Percentiles rank a stretch among this genome's conserved stretches.
These are phyloP conservation scores for Globisporangium echinulatum DNA, from an alignment of 352 stramenopile genomes.

Conservation along the genomic window DNA sequence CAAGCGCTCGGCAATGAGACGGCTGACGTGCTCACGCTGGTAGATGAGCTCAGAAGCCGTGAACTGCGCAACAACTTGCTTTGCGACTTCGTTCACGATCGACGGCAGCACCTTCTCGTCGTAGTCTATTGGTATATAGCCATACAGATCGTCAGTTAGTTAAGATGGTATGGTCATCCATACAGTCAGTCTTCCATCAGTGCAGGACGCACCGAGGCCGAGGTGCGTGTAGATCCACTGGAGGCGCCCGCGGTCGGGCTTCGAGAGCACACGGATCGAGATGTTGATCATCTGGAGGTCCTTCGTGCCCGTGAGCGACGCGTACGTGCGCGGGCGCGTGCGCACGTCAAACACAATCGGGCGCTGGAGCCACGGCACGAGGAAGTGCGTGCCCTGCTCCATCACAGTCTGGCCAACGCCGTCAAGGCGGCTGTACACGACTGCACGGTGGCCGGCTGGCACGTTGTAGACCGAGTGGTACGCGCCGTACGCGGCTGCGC, in stretches of 20 bases:
- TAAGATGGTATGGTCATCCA: neutral
- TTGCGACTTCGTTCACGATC: conserved; percentile 99
- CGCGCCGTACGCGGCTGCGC: conserved; percentile 57
- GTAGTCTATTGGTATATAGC: conserved; percentile 78
- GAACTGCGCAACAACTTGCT: conserved; percentile 98
- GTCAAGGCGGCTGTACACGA: conserved; percentile 88
- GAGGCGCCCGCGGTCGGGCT: conserved; percentile 90
- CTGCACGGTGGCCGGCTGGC: conserved; percentile 79
- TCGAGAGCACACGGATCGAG: conserved; percentile 97
- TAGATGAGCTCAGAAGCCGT: conserved; percentile 99
- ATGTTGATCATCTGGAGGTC: conserved; percentile 99
- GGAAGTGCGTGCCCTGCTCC: conserved; percentile 94
- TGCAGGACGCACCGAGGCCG: conserved; percentile 63
- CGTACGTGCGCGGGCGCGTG: conserved; percentile 91
- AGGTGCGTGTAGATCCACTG: conserved; percentile 97
- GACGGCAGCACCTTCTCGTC: conserved; percentile 97
- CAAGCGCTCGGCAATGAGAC: conserved; percentile 92
- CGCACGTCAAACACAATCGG: conserved; percentile 94
- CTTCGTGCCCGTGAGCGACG: conserved; percentile 90
- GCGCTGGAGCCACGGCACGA: conserved; percentile 97
- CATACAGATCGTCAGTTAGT: neutral
- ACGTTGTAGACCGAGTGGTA: conserved; percentile 89
- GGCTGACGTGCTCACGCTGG: conserved; percentile 96
- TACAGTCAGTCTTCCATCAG: neutral
- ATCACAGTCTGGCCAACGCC: conserved; percentile 74